A percentile compares a stretch with the other conserved stretches of the same genome.
These are phyloP conservation scores for Cladorrhinum sp. DNA, from an alignment of 2,329 filamentous ascomycete species.

Conservation along the genomic window DNA sequence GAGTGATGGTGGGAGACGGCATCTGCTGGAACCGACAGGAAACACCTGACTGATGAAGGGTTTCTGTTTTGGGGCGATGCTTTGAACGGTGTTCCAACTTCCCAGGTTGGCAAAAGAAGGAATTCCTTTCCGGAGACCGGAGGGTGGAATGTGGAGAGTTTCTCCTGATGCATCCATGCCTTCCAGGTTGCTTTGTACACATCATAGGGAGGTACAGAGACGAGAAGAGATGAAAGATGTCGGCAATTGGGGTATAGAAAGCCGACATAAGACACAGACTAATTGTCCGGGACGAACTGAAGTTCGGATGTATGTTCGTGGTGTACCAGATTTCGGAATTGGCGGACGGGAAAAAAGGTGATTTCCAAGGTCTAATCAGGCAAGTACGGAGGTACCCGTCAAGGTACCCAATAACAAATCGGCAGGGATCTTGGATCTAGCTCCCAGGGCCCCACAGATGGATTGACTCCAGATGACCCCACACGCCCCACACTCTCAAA, in stretches of 20 bases:
- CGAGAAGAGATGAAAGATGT: slow-evolving; percentile 5
- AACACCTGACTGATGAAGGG: no score
- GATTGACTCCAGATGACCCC: not conserved
- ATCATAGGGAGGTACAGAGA: no score
- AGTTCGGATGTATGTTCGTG: slow-evolving; percentile 15
- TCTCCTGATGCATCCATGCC: not conserved
- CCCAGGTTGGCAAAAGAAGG: not conserved
- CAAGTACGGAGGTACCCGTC: slow-evolving; percentile 4
- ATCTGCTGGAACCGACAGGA: no score
- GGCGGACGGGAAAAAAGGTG: slow-evolving; percentile 13
- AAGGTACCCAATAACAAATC: not conserved
- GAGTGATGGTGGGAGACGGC: not conserved
- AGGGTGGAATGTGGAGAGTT: not conserved
- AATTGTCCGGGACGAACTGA: slow-evolving; percentile 25
- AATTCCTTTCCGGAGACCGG: not conserved
- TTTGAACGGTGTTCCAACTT: no score
- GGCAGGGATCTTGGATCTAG: not conserved
- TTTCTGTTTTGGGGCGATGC: no score
- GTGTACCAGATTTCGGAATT: slow-evolving; percentile 23
- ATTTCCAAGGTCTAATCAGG: slow-evolving; percentile 13
- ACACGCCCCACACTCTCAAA: slow-evolving; percentile 4
- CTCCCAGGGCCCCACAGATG: not conserved
- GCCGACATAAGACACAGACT: slow-evolving; percentile 14
- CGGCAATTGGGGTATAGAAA: slow-evolving; percentile 27
- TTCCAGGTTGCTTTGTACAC: no score